These are phyloP conservation scores for Scytalidium sp. DNA, from an alignment of 2,329 filamentous ascomycete species.

Conservation along the genomic window DNA sequence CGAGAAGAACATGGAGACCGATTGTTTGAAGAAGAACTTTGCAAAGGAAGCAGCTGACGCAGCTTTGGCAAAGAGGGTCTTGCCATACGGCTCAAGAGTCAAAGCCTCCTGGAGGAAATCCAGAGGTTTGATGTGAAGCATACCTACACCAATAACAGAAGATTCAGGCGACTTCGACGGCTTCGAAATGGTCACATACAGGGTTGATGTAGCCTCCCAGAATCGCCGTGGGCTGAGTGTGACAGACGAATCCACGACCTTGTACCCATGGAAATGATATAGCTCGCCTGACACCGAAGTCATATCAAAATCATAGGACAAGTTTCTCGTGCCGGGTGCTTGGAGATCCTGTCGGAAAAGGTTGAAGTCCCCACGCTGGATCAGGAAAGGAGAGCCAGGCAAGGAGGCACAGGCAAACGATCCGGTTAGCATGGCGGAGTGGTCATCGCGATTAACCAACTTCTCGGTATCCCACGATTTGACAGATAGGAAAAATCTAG, in stretches of 20 bases:
- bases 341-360: conserved; percentile 52
- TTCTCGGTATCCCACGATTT: conserved; percentile 50
- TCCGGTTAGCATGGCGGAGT: conserved; percentile 53
- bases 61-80: conserved; percentile 40
- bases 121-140: conserved; percentile 50
- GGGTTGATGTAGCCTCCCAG: conserved; percentile 59
- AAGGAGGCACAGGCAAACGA: conserved; percentile 56
- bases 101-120: conserved; percentile 55
- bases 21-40: conserved; percentile 53
- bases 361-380: conserved; percentile 54
- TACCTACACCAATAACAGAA: conserved; percentile 53
- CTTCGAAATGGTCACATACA: conserved; percentile 57
- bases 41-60: conserved; percentile 48
- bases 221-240: conserved; percentile 54
- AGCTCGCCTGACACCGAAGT: conserved; percentile 47
- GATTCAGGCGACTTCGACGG: conserved; percentile 10
- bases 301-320: conserved; percentile 63
- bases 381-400: conserved; percentile 57
- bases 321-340: conserved; percentile 53
- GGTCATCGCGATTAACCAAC: conserved; percentile 44
- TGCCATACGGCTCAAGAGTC: conserved; percentile 50
- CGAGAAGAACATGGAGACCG: conserved; percentile 49
- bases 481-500: conserved; percentile 57
- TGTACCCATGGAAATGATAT: conserved; percentile 60
- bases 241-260: conserved; percentile 58